phyloP scores from a whole-genome alignment of 768 basidiomycete genomes.

The Hebeloma cylindrosporum region DNA sequence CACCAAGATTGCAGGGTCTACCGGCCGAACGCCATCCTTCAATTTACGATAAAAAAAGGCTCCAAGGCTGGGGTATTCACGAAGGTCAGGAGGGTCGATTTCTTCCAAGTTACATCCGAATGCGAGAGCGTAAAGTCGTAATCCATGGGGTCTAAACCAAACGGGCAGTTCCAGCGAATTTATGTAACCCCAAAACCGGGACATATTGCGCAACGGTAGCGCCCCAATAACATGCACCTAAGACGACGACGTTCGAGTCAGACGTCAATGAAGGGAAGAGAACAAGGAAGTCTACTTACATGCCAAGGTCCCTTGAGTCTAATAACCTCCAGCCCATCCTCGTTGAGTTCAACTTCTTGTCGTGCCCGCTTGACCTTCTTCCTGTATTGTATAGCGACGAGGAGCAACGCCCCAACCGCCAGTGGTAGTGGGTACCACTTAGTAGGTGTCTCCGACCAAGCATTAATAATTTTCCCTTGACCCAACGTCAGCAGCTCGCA shows the following conservation, averaged over 20 bases:
- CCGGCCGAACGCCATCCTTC: constrained; percentile 78
- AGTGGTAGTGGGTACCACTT: constrained; percentile 95
- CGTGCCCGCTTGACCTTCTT: constrained; percentile 49
- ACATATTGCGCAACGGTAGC: constrained; percentile 90
- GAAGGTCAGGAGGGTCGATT: constrained; percentile 76
- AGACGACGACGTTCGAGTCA: background rate
- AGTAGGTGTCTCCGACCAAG: constrained; percentile 86
- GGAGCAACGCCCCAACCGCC: constrained; percentile 86
- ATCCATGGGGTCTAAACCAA: constrained; percentile 92
- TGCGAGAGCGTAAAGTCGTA: constrained; percentile 79
- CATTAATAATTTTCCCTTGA: constrained; percentile 69
- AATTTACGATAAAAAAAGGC: constrained; percentile 94
- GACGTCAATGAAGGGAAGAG: background rate
- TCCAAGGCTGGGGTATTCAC: constrained; percentile 81
- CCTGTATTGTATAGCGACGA: constrained; percentile 75
- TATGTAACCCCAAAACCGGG: constrained; percentile 95
- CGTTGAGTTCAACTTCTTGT: constrained; percentile 74
- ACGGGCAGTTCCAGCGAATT: constrained; percentile 92
- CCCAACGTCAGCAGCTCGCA: too few species aligned
- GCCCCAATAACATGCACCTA: constrained; percentile 97
- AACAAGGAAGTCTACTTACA: constrained; percentile 45
- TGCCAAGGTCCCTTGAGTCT: constrained; percentile 91
- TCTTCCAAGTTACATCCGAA: constrained; percentile 96
- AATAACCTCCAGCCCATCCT: constrained; percentile 80
- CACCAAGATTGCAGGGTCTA: constrained; percentile 74